Percentiles rank a stretch among this genome's conserved stretches.
Conservation (phyloP, 2,329 filamentous ascomycete genomes). For the Aureobasidium pullulans region DNA sequence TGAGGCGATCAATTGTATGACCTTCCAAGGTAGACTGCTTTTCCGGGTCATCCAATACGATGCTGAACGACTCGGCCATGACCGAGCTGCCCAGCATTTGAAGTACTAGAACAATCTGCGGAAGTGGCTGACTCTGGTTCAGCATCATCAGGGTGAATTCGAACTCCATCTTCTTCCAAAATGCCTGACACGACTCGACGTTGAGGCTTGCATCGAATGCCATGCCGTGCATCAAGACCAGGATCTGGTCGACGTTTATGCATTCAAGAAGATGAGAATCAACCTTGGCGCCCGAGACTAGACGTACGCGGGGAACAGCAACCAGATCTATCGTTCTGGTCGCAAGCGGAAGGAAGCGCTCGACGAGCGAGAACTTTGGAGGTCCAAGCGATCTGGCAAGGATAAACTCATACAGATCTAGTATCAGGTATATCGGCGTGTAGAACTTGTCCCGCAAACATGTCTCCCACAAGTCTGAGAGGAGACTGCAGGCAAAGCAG, state of each 20-base stretch:
- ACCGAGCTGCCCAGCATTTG: constrained; percentile 60
- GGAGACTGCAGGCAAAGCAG: constrained; percentile 55
- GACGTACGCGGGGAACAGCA: constrained; percentile 39
- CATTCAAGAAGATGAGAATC: constrained; percentile 46
- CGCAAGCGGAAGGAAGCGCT: constrained; percentile 44
- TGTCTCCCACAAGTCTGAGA: constrained; percentile 61
- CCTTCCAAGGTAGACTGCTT: constrained; percentile 31
- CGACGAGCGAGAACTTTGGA: constrained; percentile 53
- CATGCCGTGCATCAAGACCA: constrained; percentile 59
- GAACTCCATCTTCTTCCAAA: constrained; percentile 62
- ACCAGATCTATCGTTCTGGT: constrained; percentile 47
- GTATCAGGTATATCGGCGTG: constrained; percentile 56
- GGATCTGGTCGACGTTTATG: constrained; percentile 55
- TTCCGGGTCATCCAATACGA: constrained; percentile 46
- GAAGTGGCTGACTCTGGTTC: constrained; percentile 56
- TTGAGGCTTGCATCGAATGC: constrained; percentile 51
- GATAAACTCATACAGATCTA: constrained; percentile 57
- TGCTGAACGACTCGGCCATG: constrained; percentile 57
- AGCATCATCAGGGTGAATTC: constrained; percentile 62
- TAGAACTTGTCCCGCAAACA: constrained; percentile 57
- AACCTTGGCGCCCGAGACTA: constrained; percentile 22
- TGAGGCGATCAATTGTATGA: constrained; percentile 55
- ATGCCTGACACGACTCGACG: constrained; percentile 37
- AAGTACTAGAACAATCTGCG: constrained; percentile 58
- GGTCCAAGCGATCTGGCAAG: constrained; percentile 54